Evolutionary conservation across 1,284 basidiomycete species (phyloP).

Genomic region (Coriolopsis trogii): DNA sequence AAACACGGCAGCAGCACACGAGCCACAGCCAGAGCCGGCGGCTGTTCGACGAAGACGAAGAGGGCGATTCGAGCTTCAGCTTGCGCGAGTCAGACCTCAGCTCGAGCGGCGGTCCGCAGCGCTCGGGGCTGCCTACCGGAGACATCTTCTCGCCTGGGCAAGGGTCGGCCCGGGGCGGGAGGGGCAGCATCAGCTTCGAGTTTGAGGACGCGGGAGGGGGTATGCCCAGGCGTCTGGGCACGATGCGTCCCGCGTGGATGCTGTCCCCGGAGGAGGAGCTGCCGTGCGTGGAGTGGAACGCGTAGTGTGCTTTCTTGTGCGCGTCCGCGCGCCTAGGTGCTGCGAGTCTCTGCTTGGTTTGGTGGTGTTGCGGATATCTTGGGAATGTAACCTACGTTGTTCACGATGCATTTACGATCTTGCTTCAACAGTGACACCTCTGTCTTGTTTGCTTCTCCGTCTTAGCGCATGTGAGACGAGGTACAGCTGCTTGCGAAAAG

Average conservation of each 20-base stretch:
- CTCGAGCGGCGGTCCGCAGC: conserved; percentile 19
- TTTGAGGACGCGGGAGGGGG: neutral
- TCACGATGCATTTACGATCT: too few relatives aligned
- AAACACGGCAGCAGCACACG: conserved; percentile 3
- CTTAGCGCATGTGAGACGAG: too few relatives aligned
- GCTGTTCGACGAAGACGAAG: conserved; percentile 10
- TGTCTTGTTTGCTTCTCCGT: too few relatives aligned
- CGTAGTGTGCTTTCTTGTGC: neutral
- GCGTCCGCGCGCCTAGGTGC: neutral
- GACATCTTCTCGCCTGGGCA: conserved; percentile 23
- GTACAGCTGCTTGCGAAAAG: too few relatives aligned
- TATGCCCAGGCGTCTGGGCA: neutral
- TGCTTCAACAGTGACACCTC: too few relatives aligned
- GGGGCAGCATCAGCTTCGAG: neutral
- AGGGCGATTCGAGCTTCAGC: conserved; percentile 1
- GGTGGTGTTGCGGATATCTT: too few relatives aligned
- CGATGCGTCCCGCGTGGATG: conserved; percentile 17
- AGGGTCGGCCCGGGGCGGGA: neutral
- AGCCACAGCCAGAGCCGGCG: conserved; percentile 2
- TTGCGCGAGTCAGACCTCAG: conserved; percentile 14
- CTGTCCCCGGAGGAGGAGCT: conserved; percentile 16
- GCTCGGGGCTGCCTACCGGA: conserved; percentile 17
- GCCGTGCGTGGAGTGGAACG: too few relatives aligned
- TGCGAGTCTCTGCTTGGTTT: neutral
- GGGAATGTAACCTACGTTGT: too few relatives aligned